Percentiles rank a stretch among this genome's conserved stretches.
phyloP scores from a whole-genome alignment of 345 rosid genomes.

The Eucalyptus dawsonii region DNA sequence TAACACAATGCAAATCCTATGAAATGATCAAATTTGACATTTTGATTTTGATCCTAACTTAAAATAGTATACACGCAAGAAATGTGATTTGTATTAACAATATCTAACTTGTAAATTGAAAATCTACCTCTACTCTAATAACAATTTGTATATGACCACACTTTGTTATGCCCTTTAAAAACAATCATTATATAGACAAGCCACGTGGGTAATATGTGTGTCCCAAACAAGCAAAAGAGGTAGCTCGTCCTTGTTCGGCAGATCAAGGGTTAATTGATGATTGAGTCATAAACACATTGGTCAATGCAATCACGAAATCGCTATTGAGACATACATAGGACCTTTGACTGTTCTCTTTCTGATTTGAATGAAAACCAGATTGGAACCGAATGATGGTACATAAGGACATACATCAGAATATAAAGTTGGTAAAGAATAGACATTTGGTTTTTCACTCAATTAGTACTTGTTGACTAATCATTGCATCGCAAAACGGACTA shows the following conservation, averaged over 20 bases:
- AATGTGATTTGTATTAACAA: accelerated
- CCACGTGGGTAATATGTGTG: neutral
- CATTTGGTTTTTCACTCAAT: neutral
- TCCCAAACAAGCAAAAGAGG: neutral
- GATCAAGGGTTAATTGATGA: neutral
- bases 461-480: neutral
- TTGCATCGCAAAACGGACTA: neutral
- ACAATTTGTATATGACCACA: neutral
- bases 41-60: neutral
- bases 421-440: neutral
- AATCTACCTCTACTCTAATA: accelerated
- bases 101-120: neutral
- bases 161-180: neutral
- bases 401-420: neutral
- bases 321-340: neutral
- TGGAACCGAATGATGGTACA: neutral
- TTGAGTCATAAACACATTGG: neutral
- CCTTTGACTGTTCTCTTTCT: neutral
- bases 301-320: neutral
- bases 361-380: neutral
- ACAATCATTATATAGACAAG: neutral
- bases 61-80: accelerated
- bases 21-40: neutral
- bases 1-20: accelerated
- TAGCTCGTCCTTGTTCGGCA: neutral